Evolutionary conservation across 2,329 filamentous ascomycete genomes (phyloP).

Genomic region (Claviceps humidiphila): DNA sequence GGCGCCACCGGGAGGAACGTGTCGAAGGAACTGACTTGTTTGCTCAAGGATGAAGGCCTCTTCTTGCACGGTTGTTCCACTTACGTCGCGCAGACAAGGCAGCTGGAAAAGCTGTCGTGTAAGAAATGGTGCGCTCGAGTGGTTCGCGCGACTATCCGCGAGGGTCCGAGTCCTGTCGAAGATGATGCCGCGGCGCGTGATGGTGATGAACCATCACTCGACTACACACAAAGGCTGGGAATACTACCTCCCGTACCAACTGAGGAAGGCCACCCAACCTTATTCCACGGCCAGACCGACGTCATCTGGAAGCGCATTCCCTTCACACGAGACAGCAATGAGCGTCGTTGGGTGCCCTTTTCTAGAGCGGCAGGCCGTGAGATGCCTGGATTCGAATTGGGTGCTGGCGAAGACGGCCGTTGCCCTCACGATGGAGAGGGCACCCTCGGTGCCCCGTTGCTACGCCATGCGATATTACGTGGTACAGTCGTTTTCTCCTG

Average conservation of each 20-base stretch:
- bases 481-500: neutral
- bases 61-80: conserved; percentile 32
- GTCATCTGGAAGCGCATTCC: conserved; percentile 41
- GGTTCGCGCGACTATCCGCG: conserved; percentile 28
- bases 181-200: too few species aligned
- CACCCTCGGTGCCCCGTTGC: conserved; percentile 22
- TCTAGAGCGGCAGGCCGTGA: conserved; percentile 25
- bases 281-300: conserved; percentile 25
- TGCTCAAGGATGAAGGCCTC: conserved; percentile 40
- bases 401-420: conserved; percentile 21
- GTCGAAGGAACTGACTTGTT: conserved; percentile 33
- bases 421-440: conserved; percentile 28
- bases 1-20: conserved; percentile 35
- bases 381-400: conserved; percentile 18
- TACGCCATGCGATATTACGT: conserved; percentile 15
- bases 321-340: conserved; percentile 21
- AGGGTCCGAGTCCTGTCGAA: conserved; percentile 11
- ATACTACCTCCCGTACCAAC: conserved; percentile 26
- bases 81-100: conserved; percentile 27
- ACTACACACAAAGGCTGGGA: conserved; percentile 16
- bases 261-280: conserved; percentile 30
- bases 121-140: conserved; percentile 29
- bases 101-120: conserved; percentile 26
- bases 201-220: conserved; percentile 1
- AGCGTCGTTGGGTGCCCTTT: conserved; percentile 37